Evolutionary conservation across 139 green algal species (phyloP), one percentile per base, ranked within the genome.

Genomic region (Chlorella sp.): DNA sequence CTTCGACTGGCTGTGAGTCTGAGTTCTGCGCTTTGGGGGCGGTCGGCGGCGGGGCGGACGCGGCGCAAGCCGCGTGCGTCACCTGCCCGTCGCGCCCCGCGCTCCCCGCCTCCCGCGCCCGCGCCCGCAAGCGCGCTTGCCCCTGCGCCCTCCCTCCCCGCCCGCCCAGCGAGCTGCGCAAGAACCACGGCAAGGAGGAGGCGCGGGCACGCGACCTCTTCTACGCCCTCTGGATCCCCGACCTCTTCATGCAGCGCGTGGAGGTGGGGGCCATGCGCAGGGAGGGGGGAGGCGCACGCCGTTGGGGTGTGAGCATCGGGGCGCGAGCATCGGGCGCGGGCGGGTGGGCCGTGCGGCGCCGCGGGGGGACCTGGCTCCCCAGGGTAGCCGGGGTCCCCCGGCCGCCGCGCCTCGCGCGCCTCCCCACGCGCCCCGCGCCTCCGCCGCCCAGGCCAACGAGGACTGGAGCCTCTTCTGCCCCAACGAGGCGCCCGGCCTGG

Each of bases 381-480:
- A n/a, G n/a, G n/a, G n/a, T n/a, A n/a, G n/a, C n/a, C n/a, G n/a
- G n/a, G n/a, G n/a, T n/a, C n/a, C n/a, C n/a, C n/a, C n/a, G n/a
- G n/a, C n/a, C n/a, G n/a, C n/a, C n/a, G n/a, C n/a, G n/a, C n/a
- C n/a, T n/a, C n/a, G n/a, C n/a, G n/a, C n/a, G n/a, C n/a, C n/a
- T n/a, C n/a, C n/a, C n/a, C n/a, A n/a, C n/a, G 59, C 17, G 14
- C 62, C 36, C 50, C 43, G 19, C 0, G 29, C 9, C 25, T 17
- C n/a, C 23, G 56, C 7, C 29, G 0, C 9, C 33, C 61, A 98
- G 86, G 74, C 53, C 45, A 91, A 98, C 82, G 79, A 61, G 40
- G 83, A 95, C 36, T 99, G 96, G 96, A 92, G 74, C 53, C 90
- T 99, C 48, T 98, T 99, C 87, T 99, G 96, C 88, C 96, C 96